Evolutionary conservation across 2,329 filamentous ascomycete species (phyloP).

Genomic region (Cercospora sp.): DNA sequence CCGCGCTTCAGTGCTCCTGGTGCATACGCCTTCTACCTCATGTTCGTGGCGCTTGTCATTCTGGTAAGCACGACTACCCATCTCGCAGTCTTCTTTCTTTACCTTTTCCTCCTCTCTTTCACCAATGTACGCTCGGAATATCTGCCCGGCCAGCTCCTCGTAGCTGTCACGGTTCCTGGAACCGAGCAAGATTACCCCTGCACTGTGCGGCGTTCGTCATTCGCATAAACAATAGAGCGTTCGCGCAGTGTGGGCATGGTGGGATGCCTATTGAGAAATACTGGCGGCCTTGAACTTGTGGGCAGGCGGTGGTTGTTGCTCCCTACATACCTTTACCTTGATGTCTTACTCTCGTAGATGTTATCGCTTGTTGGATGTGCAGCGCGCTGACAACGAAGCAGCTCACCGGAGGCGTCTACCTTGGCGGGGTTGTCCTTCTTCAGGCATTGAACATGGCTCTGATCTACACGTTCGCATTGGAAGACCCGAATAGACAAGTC

Average conservation of each 20-base stretch:
- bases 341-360: constrained; percentile 5
- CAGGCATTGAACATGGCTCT: constrained; percentile 72
- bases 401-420: constrained; percentile 46
- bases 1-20: constrained; percentile 72
- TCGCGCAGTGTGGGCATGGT: constrained; percentile 53
- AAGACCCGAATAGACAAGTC: constrained; percentile 73
- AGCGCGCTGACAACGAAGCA: constrained; percentile 31
- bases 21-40: constrained; percentile 76
- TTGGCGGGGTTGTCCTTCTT: constrained; percentile 55
- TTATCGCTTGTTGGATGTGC: background rate
- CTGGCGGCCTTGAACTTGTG: constrained; percentile 57
- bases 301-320: constrained; percentile 58
- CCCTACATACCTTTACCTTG: constrained; percentile 57
- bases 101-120: constrained; percentile 24
- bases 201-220: constrained; percentile 52
- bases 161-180: constrained; percentile 58
- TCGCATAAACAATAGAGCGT: constrained; percentile 49
- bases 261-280: constrained; percentile 54
- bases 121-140: constrained; percentile 55
- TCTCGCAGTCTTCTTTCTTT: constrained; percentile 20
- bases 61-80: constrained; percentile 62
- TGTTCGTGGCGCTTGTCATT: constrained; percentile 70
- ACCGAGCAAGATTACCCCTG: constrained; percentile 56
- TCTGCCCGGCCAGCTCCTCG: constrained; percentile 54
- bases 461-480: constrained; percentile 80